phyloP scores from a whole-genome alignment of 305 asterid genomes.

The Solanum hybrid region DNA sequence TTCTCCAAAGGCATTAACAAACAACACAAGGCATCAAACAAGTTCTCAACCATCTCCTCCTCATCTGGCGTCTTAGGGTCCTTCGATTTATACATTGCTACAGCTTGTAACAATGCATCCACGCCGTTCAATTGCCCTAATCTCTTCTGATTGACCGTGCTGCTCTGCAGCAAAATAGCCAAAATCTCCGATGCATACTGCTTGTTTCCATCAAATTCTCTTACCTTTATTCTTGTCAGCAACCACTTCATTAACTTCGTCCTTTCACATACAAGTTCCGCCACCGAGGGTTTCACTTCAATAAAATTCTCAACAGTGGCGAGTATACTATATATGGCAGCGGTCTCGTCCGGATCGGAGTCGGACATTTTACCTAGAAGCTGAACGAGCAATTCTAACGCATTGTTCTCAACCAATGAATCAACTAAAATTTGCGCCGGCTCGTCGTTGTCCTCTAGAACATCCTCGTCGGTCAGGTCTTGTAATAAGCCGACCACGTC shows the following conservation, averaged over 20 bases:
- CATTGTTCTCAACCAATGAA: constrained; percentile 72
- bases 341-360: constrained; percentile 75
- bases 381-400: constrained; percentile 75
- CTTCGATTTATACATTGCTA: constrained; percentile 83
- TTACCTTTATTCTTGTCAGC: constrained; percentile 65
- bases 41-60: constrained; percentile 97
- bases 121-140: constrained; percentile 96
- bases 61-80: constrained; percentile 90
- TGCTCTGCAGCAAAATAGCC: constrained; percentile 84
- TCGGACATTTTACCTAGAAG: constrained; percentile 60
- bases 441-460: constrained; percentile 80
- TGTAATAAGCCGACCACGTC: constrained; percentile 75
- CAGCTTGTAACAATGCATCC: constrained; percentile 86
- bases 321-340: constrained; percentile 67
- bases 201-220: constrained; percentile 83
- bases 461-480: constrained; percentile 90
- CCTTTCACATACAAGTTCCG: constrained; percentile 87
- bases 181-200: constrained; percentile 92
- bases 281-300: constrained; percentile 71
- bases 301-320: constrained; percentile 73
- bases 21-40: constrained; percentile 84
- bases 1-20: constrained; percentile 96
- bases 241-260: constrained; percentile 91
- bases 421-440: constrained; percentile 71
- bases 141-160: constrained; percentile 69